Evolutionary conservation across 495 filamentous ascomycete genomes (phyloP).

Genomic region (Durotheca rogersii): DNA sequence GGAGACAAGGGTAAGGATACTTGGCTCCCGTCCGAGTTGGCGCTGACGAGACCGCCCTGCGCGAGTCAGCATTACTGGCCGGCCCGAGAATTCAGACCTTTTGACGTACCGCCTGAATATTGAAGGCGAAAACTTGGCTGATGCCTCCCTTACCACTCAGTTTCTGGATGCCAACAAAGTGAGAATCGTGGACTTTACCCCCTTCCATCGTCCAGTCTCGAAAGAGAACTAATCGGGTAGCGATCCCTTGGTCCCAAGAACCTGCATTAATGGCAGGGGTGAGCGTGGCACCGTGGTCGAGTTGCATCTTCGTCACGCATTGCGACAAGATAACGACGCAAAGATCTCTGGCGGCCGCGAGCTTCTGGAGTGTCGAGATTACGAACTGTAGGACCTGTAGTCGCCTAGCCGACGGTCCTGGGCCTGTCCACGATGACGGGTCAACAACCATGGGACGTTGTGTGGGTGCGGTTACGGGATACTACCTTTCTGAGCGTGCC

Average conservation of each 20-base stretch:
- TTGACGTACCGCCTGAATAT: slow-evolving; percentile 40
- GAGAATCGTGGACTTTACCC: slow-evolving; percentile 33
- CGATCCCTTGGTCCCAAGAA: slow-evolving; percentile 70
- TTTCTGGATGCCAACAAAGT: slow-evolving; percentile 49
- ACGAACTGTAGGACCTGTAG: slow-evolving; percentile 50
- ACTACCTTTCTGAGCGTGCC: slow-evolving; percentile 31
- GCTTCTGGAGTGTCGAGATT: slow-evolving; percentile 56
- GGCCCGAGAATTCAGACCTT: neutral
- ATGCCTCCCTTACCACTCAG: slow-evolving; percentile 42
- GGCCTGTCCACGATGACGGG: slow-evolving; percentile 33
- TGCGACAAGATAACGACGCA: slow-evolving; percentile 72
- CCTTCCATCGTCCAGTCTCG: slow-evolving; percentile 55
- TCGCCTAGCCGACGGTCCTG: slow-evolving; percentile 38
- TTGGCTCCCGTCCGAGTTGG: slow-evolving; percentile 30
- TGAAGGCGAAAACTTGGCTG: slow-evolving; percentile 42
- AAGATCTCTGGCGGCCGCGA: slow-evolving; percentile 66
- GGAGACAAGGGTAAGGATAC: slow-evolving; percentile 31
- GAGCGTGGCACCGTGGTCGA: slow-evolving; percentile 62
- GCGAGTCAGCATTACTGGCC: slow-evolving; percentile 12
- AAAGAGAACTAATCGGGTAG: slow-evolving; percentile 68
- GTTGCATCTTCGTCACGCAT: slow-evolving; percentile 65
- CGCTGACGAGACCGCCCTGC: slow-evolving; percentile 28
- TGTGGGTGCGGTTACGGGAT: neutral
- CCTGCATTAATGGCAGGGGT: slow-evolving; percentile 65
- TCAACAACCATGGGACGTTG: neutral